Evolutionary conservation across 306 rosid genomes (phyloP), one percentile per base, ranked within the genome.

Genomic region (Albizia julibrissin): DNA sequence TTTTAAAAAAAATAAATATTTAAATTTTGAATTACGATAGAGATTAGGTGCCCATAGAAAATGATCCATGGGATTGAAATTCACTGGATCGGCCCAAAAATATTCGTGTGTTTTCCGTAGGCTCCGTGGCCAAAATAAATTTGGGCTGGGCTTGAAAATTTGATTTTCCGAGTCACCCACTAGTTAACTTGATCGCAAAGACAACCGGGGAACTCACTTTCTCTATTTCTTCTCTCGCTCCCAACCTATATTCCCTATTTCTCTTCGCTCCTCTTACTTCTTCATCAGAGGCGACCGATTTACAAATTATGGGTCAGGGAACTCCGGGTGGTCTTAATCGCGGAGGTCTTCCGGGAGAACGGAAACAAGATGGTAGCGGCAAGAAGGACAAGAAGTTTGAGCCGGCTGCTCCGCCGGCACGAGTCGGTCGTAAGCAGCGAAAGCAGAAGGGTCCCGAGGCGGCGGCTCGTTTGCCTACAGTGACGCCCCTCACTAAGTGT

Each of bases 401-500:
- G 75, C 99, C 97, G 15, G 96, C 99, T 8, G 98, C 96, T 1
- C 98, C 99, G 0, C 99, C 99, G 0, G 89, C 97, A 1, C 92
- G 99, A 1, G 99, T 95, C 1, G 99, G 99, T 0, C 94, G 99
- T 6, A 95, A 95, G 79, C 99, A 95, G 90, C 86, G 99, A 4
- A 95, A 92, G 70, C 99, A 95, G 84, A 95, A 95, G 78, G 99
- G 99, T 10, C 95, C 99, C 0, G 99, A 95, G 74, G 96, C 98
- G 5, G 98, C 99, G 69, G 93, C 99, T 40, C 86, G 99, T 31
- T 84, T 95, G 4, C 99, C 99, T 16, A 87, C 91, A 10, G 99
- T 95, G 79, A 93, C 99, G 50, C 98, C 99, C n/a, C 82, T 84
- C 8, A 91, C 98, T 11, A 95, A 95, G 91, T 95, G 98, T 80